Base-by-base conservation (phyloP, 2,329 filamentous ascomycete species). In the Graphilbum ipis-grandicollis region DNA sequence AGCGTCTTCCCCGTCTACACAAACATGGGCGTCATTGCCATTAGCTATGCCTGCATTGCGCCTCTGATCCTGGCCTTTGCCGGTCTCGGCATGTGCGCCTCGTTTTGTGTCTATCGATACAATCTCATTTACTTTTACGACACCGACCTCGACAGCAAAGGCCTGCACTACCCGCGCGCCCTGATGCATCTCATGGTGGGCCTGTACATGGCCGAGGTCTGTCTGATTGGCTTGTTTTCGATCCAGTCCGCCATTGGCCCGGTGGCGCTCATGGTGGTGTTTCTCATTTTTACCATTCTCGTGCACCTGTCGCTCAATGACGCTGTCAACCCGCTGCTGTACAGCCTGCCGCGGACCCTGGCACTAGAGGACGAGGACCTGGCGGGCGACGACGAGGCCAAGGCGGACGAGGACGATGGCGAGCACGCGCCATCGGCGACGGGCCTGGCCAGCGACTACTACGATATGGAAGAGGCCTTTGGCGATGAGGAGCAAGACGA, bases 91-190 rank as follows among this genome's bases (percentile, higher is more conserved):
- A 69, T 93, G 43, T 70, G 64, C 31, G 60, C 92, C 34, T 82
- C 92, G 60, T 90, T 92, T 55, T 65, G 83, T 36, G 79, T 82
- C 37, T 93, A 85, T 60, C 72, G 80, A 28, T 93, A 93, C 66
- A 86, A 88, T 56, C 56, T 93, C 37, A 63, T 93, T 18, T 93
- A 82, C 52, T 80, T 90, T 13, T 77, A 73, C 34, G 79, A 85
- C 46, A 69, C 79, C 12, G 64, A 75, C 43, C 75, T 93, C 44
- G 86, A 96, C 51, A 93, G 85, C 34, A 83, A 83, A 49, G 88
- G 90, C 34, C 73, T 88, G 18, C 75, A 84, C 49, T 96, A 93
- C 52, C 79, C 84, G 2, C 79, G 83, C 19, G 86, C 83, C 5
- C 66, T 96, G 31, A 83, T 93, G 61, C 86, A 96, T 43, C 68